Conservation (phyloP, 805 yeast species). For the Candida sakaeoensis region DNA sequence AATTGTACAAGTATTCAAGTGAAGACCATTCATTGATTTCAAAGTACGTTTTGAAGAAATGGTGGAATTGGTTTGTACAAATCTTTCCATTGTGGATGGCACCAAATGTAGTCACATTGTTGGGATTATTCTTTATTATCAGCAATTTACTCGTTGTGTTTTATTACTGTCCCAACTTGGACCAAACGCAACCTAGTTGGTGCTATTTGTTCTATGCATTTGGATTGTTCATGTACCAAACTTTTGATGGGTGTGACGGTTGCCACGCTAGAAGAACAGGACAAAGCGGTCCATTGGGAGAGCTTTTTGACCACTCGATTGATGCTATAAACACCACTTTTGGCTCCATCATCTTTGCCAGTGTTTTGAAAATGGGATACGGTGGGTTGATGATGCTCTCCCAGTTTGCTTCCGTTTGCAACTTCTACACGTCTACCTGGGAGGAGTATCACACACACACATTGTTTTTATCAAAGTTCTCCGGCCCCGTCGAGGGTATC, state of each 20-base stretch:
- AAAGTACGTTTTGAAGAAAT: slow-evolving; percentile 70
- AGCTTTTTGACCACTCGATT: slow-evolving; percentile 85
- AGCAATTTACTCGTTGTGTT: slow-evolving; percentile 62
- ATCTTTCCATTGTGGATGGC: slow-evolving; percentile 87
- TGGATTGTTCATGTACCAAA: slow-evolving; percentile 86
- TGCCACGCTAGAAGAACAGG: slow-evolving; percentile 93
- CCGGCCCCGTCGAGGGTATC: slow-evolving; percentile 96
- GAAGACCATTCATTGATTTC: slow-evolving; percentile 82
- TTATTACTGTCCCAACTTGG: slow-evolving; percentile 67
- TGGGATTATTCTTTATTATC: slow-evolving; percentile 71
- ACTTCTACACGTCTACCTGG: slow-evolving; percentile 91
- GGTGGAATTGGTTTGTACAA: slow-evolving; percentile 71
- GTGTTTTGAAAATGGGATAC: slow-evolving; percentile 75
- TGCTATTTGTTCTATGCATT: slow-evolving; percentile 71
- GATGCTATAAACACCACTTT: slow-evolving; percentile 76
- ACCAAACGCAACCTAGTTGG: slow-evolving; percentile 67
- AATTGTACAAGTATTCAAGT: slow-evolving; percentile 61
- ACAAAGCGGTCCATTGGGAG: slow-evolving; percentile 93
- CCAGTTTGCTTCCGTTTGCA: slow-evolving; percentile 71
- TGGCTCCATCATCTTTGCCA: slow-evolving; percentile 67
- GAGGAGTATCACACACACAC: slow-evolving; percentile 91
- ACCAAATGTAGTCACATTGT: slow-evolving; percentile 83
- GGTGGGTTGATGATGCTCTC: slow-evolving; percentile 56
- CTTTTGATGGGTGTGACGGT: slow-evolving; percentile 96
- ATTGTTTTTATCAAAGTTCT: slow-evolving; percentile 68